Conservation (phyloP, 2,329 filamentous ascomycete species). For the Colletotrichum sidae region DNA sequence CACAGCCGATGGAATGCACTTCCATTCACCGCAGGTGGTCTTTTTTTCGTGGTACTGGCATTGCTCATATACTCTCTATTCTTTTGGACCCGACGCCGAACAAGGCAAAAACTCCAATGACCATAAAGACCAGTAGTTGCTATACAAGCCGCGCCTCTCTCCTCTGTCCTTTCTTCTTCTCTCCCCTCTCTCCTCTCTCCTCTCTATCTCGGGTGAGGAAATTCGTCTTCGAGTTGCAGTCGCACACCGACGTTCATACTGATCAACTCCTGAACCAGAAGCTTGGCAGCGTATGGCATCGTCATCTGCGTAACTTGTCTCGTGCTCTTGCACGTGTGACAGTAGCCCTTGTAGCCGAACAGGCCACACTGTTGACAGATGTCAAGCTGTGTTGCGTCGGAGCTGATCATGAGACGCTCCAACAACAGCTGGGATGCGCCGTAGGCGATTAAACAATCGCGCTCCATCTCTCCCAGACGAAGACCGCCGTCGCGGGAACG, state of each 20-base stretch:
- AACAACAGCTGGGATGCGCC: slow-evolving; percentile 92
- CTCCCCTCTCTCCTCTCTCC: too few species aligned
- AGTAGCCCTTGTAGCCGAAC: slow-evolving; percentile 96
- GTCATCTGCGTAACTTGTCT: slow-evolving; percentile 90
- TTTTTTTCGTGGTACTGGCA: neutral
- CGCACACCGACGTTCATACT: slow-evolving; percentile 99
- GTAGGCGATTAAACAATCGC: slow-evolving; percentile 97
- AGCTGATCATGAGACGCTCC: slow-evolving; percentile 94
- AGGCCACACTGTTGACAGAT: slow-evolving; percentile 94
- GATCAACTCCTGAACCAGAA: slow-evolving; percentile 94
- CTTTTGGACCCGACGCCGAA: slow-evolving; percentile 22
- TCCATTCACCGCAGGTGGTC: neutral
- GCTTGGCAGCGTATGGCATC: slow-evolving; percentile 96
- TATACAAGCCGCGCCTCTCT: slow-evolving; percentile 21
- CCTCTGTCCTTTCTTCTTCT: neutral
- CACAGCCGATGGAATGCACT: neutral
- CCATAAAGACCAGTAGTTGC: slow-evolving; percentile 12
- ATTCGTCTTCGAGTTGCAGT: slow-evolving; percentile 92
- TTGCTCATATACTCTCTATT: slow-evolving; percentile 27
- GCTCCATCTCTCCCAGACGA: slow-evolving; percentile 97
- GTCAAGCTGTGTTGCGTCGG: slow-evolving; percentile 90
- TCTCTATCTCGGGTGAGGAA: slow-evolving; percentile 70
- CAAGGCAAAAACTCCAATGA: slow-evolving; percentile 27
- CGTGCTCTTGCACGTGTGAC: slow-evolving; percentile 89
- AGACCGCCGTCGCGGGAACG: slow-evolving; percentile 92